Conservation (phyloP, 2,329 filamentous ascomycete genomes). For the Lomentospora prolificans region DNA sequence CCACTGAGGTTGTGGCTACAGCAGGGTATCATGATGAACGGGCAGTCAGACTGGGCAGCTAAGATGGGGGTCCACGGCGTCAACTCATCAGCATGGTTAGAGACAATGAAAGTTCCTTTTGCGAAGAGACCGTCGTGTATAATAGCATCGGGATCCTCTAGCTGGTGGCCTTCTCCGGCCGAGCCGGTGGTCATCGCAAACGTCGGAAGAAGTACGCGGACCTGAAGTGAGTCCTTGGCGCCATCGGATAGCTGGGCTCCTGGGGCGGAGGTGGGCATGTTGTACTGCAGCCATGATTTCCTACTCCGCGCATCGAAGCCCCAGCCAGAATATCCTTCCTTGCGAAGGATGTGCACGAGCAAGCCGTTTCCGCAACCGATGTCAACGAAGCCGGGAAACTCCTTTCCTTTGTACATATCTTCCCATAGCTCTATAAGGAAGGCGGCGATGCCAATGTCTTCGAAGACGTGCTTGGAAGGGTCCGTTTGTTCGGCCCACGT, state of each 20-base stretch:
- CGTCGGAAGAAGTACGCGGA: constrained; percentile 39
- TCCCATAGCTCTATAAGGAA: constrained; percentile 89
- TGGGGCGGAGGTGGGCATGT: constrained; percentile 11
- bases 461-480: constrained; percentile 86
- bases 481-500: constrained; percentile 82
- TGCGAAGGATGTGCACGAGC: constrained; percentile 69
- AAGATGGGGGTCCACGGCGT: constrained; percentile 93
- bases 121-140: constrained; percentile 60
- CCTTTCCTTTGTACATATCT: constrained; percentile 57
- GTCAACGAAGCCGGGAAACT: constrained; percentile 89
- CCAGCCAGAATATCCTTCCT: constrained; percentile 76
- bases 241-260: neutral
- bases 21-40: constrained; percentile 90
- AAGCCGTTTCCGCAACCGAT: constrained; percentile 94
- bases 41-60: constrained; percentile 61
- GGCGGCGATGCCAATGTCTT: constrained; percentile 82
- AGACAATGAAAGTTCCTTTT: constrained; percentile 77
- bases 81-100: constrained; percentile 93
- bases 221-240: constrained; percentile 24
- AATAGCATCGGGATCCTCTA: constrained; percentile 11
- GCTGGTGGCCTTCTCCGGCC: constrained; percentile 12
- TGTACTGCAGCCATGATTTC: constrained; percentile 77
- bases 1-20: constrained; percentile 85
- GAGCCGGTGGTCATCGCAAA: constrained; percentile 20
- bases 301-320: constrained; percentile 84